A percentile compares a stretch with the other conserved stretches of the same genome.
Evolutionary conservation across 2,329 filamentous ascomycete genomes (phyloP).

Genomic region (Ceratocystis lukuohia): DNA sequence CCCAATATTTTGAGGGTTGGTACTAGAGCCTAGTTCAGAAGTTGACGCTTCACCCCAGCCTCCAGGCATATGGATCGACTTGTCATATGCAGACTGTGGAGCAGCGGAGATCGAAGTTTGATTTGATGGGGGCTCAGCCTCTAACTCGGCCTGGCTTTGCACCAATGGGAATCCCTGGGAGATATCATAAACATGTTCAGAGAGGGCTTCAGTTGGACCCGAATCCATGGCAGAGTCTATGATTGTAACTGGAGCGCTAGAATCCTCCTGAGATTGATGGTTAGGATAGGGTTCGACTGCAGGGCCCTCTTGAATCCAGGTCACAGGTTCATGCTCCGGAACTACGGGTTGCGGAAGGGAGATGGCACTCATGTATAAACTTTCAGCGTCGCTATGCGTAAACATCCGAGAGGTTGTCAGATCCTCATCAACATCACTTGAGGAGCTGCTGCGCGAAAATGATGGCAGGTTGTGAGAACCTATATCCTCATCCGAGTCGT

Average conservation of each 20-base stretch:
- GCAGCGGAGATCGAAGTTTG: not conserved
- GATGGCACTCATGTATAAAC: constrained; percentile 72
- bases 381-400: constrained; percentile 67
- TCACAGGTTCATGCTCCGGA: not conserved
- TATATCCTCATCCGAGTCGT: constrained; percentile 6
- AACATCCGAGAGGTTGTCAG: constrained; percentile 55
- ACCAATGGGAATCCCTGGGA: not conserved
- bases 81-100: constrained; percentile 9
- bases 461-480: not conserved
- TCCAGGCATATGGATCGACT: constrained; percentile 18
- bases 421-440: constrained; percentile 32
- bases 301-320: not conserved
- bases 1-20: not conserved
- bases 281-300: no score
- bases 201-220: not conserved
- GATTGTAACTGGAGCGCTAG: not conserved
- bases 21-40: not conserved
- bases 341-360: constrained; percentile 32
- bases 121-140: not conserved
- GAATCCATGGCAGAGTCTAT: not conserved
- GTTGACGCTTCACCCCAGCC: constrained; percentile 12
- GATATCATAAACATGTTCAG: not conserved
- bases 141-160: not conserved
- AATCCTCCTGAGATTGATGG: not conserved
- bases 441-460: constrained; percentile 15